Percentiles rank a stretch among this genome's conserved stretches.
phyloP scores from a whole-genome alignment of 257 asterid genomes.

The Solanum arcanum region DNA sequence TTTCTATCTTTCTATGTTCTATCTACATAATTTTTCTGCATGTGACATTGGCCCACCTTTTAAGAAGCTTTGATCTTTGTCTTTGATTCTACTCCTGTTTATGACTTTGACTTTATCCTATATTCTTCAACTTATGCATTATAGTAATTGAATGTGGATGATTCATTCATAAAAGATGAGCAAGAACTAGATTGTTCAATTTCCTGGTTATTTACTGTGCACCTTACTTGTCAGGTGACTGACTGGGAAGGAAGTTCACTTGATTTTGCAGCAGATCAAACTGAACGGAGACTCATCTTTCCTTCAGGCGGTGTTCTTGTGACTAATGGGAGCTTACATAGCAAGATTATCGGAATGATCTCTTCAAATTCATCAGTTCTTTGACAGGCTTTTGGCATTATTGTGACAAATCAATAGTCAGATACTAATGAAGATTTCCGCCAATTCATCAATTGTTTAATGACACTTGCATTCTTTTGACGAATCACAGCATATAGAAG shows the following conservation, averaged over 20 bases:
- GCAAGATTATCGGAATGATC: conserved; percentile 41
- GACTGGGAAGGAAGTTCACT: conserved; percentile 76
- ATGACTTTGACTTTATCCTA: background rate
- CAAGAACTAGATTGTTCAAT: background rate
- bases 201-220: background rate
- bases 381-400: background rate
- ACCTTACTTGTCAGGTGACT: conserved; percentile 40
- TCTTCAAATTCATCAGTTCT: conserved; percentile 26
- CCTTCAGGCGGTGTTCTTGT: conserved; percentile 83
- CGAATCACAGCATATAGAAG: background rate
- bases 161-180: background rate
- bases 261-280: conserved; percentile 57
- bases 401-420: background rate
- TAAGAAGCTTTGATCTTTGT: background rate
- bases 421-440: background rate
- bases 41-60: background rate
- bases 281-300: conserved; percentile 47
- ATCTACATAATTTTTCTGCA: background rate
- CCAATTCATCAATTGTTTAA: background rate
- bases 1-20: background rate
- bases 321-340: conserved; percentile 46
- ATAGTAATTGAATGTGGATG: background rate
- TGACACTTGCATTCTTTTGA: background rate
- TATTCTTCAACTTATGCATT: background rate
- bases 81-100: background rate